Evolutionary conservation across 129 eudicot species (phyloP).

Genomic region (Flaveria trinervia): DNA sequence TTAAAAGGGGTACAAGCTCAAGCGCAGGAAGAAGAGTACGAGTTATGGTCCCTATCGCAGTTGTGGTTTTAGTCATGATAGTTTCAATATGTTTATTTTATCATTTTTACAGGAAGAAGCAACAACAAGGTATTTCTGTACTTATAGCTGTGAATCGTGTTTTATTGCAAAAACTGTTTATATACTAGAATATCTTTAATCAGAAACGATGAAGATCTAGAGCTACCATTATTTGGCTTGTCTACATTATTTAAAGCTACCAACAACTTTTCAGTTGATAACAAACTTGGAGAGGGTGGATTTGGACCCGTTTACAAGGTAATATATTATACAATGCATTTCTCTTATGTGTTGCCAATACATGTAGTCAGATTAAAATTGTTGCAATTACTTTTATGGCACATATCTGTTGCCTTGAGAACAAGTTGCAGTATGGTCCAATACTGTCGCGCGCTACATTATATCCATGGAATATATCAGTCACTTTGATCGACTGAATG

Average conservation of each 20-base stretch:
- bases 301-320: conserved; percentile 32
- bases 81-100: neutral
- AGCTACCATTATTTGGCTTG: conserved; percentile 27
- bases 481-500: too few relatives aligned
- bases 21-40: neutral
- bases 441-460: too few relatives aligned
- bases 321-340: neutral
- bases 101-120: neutral
- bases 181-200: too few relatives aligned
- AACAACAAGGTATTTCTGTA: conserved; percentile 46
- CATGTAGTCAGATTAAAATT: neutral
- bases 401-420: too few relatives aligned
- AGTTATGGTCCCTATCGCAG: neutral
- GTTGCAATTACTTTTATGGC: neutral
- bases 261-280: conserved; percentile 15
- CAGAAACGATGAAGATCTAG: neutral
- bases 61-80: neutral
- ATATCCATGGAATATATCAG: too few relatives aligned
- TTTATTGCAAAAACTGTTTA: neutral
- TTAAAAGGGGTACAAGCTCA: neutral
- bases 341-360: too few relatives aligned
- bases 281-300: conserved; percentile 28
- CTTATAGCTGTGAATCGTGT: conserved; percentile 21
- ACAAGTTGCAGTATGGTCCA: too few relatives aligned
- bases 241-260: conserved; percentile 26